A percentile compares a stretch with the other conserved stretches of the same genome.
These are phyloP conservation scores for Hymenotorrendiella dingleyae DNA, from an alignment of 2,329 filamentous ascomycete species.

Conservation along the genomic window DNA sequence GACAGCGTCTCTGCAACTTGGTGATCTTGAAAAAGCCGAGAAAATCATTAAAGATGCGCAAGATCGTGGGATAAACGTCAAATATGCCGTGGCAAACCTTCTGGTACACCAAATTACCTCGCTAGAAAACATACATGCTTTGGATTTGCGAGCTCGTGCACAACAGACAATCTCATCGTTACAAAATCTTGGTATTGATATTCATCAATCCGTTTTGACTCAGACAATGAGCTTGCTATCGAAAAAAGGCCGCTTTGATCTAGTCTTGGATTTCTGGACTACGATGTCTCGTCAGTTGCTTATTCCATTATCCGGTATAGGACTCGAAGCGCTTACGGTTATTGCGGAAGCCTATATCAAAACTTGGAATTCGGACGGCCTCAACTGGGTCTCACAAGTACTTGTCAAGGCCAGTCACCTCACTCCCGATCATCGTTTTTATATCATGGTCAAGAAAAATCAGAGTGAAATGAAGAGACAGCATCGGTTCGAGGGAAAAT, in stretches of 20 bases:
- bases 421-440: too few relatives aligned
- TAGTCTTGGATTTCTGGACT: conserved; percentile 28
- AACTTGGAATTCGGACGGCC: conserved; percentile 18
- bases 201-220: conserved; percentile 22
- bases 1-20: conserved; percentile 19
- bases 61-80: conserved; percentile 15
- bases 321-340: conserved; percentile 22
- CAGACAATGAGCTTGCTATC: conserved; percentile 24
- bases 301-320: conserved; percentile 10
- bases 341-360: conserved; percentile 26
- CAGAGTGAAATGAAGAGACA: too few relatives aligned
- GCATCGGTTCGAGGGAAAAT: too few relatives aligned
- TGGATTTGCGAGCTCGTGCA: conserved; percentile 8
- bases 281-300: conserved; percentile 16
- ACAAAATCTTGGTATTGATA: conserved; percentile 15
- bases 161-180: conserved; percentile 15
- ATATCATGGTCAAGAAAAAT: too few relatives aligned
- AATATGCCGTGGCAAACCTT: conserved; percentile 16
- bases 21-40: conserved; percentile 11
- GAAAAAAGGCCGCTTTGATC: conserved; percentile 8
- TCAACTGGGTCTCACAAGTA: conserved; percentile 24
- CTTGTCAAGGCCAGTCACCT: conserved; percentile 19
- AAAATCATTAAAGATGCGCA: conserved; percentile 21
- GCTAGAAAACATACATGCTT: conserved; percentile 1
- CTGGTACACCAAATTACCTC: conserved; percentile 20